Base-by-base conservation (phyloP, 345 rosid species). In the Gynandropsis gynandra region DNA sequence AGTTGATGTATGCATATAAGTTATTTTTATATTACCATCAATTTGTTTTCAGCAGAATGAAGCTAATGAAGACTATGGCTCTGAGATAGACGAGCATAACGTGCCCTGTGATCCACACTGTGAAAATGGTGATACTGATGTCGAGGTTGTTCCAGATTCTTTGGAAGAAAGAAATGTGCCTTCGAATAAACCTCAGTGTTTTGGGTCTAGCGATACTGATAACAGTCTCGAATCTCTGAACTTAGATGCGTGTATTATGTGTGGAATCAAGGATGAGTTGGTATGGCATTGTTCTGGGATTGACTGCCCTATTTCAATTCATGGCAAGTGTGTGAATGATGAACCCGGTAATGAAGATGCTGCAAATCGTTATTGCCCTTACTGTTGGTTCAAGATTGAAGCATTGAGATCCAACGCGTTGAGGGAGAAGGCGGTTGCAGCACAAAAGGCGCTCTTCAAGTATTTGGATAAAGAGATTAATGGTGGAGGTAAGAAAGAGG, bases 221-320 rank as follows among this genome's bases (percentile, higher is more conserved):
- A 36, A 7, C 16, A 42, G 42, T 43, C 12, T 5, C 33, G 32
- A 62, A 42, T 20, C 20, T 2, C 12, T 63, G 5, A 39, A 19
- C 16, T 38, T 53, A 3, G 52, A 66, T 27, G 36, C 65, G 41
- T 66, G 71, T 60, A 47, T 66, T 12, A 51, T 66, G 5, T 66
- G 71, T 15, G 61, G 36, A 12, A 3, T 35, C 4, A 35, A 35
- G 4, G 61, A 66, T 14, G 5, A 42, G 10, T 1, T n/a, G 8
- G 65, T 66, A 17, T 35, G 19, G 0, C 56, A 10, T 40, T 66
- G 71, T 36, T 27, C 40, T 1, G 65, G 61, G 37, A 1, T 19
- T 18, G 57, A 18, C 4, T 66, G 71, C 54, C 15, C 31, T 48
- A 14, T 66, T 18, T 54, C 37, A 18, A 53, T 47, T 54, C 71